A percentile compares a stretch with the other conserved stretches of the same genome.
Evolutionary conservation across 2,329 filamentous ascomycete genomes (phyloP).

Genomic region (Arthrobotrys iridis): DNA sequence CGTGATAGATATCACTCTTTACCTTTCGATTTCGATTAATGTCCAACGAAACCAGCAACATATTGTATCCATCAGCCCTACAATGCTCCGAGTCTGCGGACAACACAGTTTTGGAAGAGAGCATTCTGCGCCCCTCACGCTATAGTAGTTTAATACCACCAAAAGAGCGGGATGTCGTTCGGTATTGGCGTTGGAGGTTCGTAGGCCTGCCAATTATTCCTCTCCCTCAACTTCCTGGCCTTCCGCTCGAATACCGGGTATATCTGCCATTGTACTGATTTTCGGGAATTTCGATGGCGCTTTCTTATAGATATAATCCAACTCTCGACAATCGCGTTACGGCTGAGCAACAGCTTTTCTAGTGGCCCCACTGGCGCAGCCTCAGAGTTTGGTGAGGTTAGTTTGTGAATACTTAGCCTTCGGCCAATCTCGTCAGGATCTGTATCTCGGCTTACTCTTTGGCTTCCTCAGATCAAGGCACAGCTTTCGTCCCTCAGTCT

Average conservation of each 20-base stretch:
- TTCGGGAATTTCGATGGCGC: background rate
- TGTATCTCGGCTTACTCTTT: background rate
- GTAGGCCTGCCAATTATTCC: background rate
- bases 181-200: conserved; percentile 51
- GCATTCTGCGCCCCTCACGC: conserved; percentile 10
- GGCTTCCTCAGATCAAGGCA: conserved; percentile 22
- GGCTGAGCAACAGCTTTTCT: conserved; percentile 46
- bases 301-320: conserved; percentile 51
- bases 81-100: conserved; percentile 36
- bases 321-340: conserved; percentile 40
- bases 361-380: conserved; percentile 47
- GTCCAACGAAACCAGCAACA: background rate
- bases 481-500: conserved; percentile 44
- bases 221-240: background rate
- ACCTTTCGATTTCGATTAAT: background rate
- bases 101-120: conserved; percentile 37
- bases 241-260: background rate
- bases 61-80: conserved; percentile 17
- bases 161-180: conserved; percentile 52
- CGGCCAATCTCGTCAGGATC: background rate
- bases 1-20: background rate
- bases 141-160: conserved; percentile 15
- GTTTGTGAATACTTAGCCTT: background rate
- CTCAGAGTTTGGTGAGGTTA: conserved; percentile 48
- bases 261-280: too few relatives aligned